Base-by-base conservation (phyloP, 176 grass and related monocot species). In the Lolium multiflorum region DNA sequence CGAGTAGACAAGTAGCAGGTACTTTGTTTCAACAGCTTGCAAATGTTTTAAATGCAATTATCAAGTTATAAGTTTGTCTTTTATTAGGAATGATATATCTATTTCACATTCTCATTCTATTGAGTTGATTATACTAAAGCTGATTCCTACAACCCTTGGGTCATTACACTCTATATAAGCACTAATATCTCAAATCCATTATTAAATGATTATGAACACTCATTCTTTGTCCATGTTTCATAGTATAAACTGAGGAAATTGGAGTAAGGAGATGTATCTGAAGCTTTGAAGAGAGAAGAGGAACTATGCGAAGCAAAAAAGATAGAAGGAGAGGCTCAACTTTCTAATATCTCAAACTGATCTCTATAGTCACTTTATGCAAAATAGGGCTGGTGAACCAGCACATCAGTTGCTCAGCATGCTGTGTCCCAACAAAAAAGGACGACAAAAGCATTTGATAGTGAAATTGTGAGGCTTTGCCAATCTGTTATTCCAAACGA, bases 341-440 rank as follows among this genome's bases (percentile, higher is more conserved):
- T 99, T 99, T 89, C 85, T 99, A 61, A 81, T 99, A 35, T 99
- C 97, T 14, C 97, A 99, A 88, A 99, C 97, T 14, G 97, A 99
- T 74, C 84, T 99, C 81, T 99, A 99, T 79, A 99, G 97, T 59
- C 97, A 99, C 89, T 99, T 99, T 65, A 99, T 99, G 97, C 92
- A 94, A 76, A 99, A 99, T 61, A 99, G 94, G 90, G 54, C 97
- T 39, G 89, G 91, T 31, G 90, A 88, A 79, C 58, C 90, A 79
- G 85, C 62, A 71, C 49, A 9, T 7, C 66, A 48, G 92, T 92
- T 61, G 97, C 97, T 57, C 92, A 96, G 82, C 88, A 94, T 84
- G 97, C 97, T 0, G 97, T 99, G 65, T 88, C 92, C 81, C 92
- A 96, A 88, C 97, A 99, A 69, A 96, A 99, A 88, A 94, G 75